phyloP scores from a whole-genome alignment of 495 filamentous ascomycete genomes.

The Podospora comata region DNA sequence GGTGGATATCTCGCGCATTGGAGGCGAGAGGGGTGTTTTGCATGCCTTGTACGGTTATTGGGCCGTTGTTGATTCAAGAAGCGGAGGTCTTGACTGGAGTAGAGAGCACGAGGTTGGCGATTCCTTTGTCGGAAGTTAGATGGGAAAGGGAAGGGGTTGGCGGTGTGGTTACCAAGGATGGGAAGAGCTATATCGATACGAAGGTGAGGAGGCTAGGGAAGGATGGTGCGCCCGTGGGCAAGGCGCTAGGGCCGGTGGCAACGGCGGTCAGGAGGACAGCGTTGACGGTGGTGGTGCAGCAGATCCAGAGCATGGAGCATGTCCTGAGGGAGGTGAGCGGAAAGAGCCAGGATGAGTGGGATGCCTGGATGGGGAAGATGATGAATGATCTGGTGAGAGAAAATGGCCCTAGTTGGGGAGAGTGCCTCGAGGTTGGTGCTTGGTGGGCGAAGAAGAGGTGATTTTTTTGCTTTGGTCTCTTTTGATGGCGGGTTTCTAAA shows the following conservation, averaged over 20 bases:
- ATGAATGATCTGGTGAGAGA: conserved; percentile 77
- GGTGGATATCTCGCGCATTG: conserved; percentile 73
- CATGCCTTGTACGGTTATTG: conserved; percentile 76
- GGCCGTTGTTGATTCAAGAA: conserved; percentile 76
- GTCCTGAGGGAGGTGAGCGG: conserved; percentile 75
- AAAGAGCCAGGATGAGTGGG: conserved; percentile 89
- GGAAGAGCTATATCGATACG: conserved; percentile 49
- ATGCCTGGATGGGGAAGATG: conserved; percentile 84
- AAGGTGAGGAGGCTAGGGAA: conserved; percentile 25
- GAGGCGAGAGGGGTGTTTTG: conserved; percentile 66
- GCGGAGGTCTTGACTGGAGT: conserved; percentile 66
- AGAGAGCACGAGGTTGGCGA: conserved; percentile 71
- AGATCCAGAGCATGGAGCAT: conserved; percentile 86
- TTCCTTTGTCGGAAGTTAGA: conserved; percentile 80
- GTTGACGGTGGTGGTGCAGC: conserved; percentile 74
- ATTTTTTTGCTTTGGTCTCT: conserved; percentile 9
- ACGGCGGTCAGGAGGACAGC: conserved; percentile 73
- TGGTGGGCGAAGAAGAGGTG: conserved; percentile 66
- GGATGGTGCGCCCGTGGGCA: conserved; percentile 24
- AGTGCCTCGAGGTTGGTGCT: conserved; percentile 90
- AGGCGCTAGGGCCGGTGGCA: conserved; percentile 65
- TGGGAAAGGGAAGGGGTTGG: conserved; percentile 80
- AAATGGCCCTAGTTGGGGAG: conserved; percentile 73
- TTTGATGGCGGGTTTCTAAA: neutral
- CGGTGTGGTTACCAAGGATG: conserved; percentile 52